Evolutionary conservation across 2,329 filamentous ascomycete genomes (phyloP).

Genomic region (Colletotrichum abscissum): DNA sequence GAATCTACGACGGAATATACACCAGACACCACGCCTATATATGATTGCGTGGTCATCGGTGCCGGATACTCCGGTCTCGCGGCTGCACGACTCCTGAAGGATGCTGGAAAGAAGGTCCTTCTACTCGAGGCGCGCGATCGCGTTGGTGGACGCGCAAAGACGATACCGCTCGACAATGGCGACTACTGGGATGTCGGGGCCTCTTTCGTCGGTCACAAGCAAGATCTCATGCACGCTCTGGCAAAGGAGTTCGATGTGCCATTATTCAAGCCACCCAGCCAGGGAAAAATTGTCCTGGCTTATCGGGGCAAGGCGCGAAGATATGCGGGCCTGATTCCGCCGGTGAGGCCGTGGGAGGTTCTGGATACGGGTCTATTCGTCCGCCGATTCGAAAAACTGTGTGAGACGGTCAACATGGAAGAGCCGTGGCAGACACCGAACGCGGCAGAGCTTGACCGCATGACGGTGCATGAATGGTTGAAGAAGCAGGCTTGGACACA

Average conservation of each 20-base stretch:
- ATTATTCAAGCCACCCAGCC: not conserved
- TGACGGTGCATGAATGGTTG: constrained; percentile 25
- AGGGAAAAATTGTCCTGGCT: constrained; percentile 30
- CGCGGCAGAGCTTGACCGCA: constrained; percentile 27
- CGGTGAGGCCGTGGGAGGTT: constrained; percentile 30
- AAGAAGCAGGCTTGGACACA: constrained; percentile 17
- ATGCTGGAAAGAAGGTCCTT: constrained; percentile 23
- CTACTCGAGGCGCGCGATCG: constrained; percentile 33
- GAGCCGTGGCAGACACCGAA: constrained; percentile 26
- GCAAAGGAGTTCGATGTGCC: constrained; percentile 28
- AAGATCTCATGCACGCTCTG: constrained; percentile 30
- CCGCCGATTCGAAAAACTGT: constrained; percentile 28
- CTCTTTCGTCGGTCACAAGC: constrained; percentile 37
- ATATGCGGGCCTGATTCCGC: constrained; percentile 35
- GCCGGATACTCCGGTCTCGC: constrained; percentile 31
- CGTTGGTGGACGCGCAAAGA: constrained; percentile 34
- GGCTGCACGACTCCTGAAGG: constrained; percentile 25
- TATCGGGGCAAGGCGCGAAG: constrained; percentile 24
- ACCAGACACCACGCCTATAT: not conserved
- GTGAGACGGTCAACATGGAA: constrained; percentile 26
- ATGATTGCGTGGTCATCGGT: constrained; percentile 36
- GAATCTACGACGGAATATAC: not conserved
- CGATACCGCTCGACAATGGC: constrained; percentile 20
- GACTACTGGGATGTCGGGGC: constrained; percentile 38
- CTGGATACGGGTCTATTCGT: constrained; percentile 24